These are phyloP conservation scores for Mollisiaceae sp. DNA, from an alignment of 2,329 filamentous ascomycete genomes.

Conservation along the genomic window DNA sequence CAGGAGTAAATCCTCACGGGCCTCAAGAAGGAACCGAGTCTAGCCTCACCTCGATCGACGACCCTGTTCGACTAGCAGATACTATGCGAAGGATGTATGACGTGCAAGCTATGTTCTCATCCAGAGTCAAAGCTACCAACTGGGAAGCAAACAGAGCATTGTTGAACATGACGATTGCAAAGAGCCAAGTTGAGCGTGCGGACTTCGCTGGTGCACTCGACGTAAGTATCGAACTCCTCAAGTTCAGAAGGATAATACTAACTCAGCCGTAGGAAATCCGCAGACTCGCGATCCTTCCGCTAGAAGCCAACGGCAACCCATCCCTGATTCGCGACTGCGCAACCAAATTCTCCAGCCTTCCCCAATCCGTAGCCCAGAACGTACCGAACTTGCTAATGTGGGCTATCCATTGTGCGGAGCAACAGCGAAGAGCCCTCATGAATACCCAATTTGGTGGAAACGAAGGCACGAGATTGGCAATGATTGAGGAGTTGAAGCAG, in stretches of 20 bases:
- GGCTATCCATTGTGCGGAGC: constrained; percentile 86
- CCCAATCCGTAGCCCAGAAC: constrained; percentile 83
- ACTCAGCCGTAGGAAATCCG: constrained; percentile 66
- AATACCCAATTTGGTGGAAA: constrained; percentile 77
- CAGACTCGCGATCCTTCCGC: constrained; percentile 77
- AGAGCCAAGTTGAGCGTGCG: constrained; percentile 60
- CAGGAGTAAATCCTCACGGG: constrained; percentile 22
- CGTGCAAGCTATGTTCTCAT: constrained; percentile 62
- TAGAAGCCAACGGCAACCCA: constrained; percentile 76
- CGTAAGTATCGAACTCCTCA: constrained; percentile 51
- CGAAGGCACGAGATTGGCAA: constrained; percentile 64
- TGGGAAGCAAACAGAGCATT: constrained; percentile 64
- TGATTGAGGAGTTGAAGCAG: constrained; percentile 75
- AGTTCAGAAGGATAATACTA: constrained; percentile 29
- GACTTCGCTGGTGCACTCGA: constrained; percentile 67
- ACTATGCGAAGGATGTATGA: constrained; percentile 69
- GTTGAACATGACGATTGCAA: constrained; percentile 64
- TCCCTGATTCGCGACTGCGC: constrained; percentile 79
- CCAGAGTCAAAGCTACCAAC: constrained; percentile 62
- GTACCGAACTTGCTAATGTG: constrained; percentile 92
- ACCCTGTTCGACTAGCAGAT: constrained; percentile 65
- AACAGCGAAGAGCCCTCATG: constrained; percentile 74
- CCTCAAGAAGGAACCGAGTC: constrained; percentile 47
- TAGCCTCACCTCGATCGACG: constrained; percentile 70
- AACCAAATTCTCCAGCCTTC: constrained; percentile 77